Evolutionary conservation across 2,329 filamentous ascomycete species (phyloP).

Genomic region (Cladosporium oxysporum): DNA sequence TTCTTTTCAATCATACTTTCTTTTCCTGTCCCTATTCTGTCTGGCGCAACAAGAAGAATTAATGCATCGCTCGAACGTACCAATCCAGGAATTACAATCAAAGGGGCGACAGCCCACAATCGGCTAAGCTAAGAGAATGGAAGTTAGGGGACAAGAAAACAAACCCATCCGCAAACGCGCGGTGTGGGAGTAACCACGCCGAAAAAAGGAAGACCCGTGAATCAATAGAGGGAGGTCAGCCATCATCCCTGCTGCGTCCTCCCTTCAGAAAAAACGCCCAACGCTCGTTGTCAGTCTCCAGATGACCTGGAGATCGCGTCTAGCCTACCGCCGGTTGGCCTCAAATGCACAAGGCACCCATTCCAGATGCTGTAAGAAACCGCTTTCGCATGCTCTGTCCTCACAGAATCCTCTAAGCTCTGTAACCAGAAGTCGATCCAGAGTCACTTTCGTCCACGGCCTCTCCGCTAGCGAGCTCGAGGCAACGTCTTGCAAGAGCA

Average conservation of each 20-base stretch:
- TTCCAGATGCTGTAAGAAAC: background rate
- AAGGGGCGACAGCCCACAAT: background rate
- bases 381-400: background rate
- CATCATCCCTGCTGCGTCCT: background rate
- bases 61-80: slow-evolving; percentile 21
- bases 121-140: slow-evolving; percentile 12
- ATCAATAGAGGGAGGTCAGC: background rate
- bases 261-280: slow-evolving; percentile 2
- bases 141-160: background rate
- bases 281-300: background rate
- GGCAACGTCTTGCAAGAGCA: slow-evolving; percentile 82
- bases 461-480: slow-evolving; percentile 56
- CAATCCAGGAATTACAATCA: slow-evolving; percentile 20
- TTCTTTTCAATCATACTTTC: slow-evolving; percentile 82
- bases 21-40: background rate
- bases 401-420: slow-evolving; percentile 17
- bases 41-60: background rate
- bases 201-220: background rate
- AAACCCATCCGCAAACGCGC: background rate
- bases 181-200: background rate
- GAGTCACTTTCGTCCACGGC: slow-evolving; percentile 4
- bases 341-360: background rate
- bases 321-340: background rate
- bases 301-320: background rate
- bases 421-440: slow-evolving; percentile 18